Evolutionary conservation across 2,329 filamentous ascomycete genomes (phyloP), one percentile per base, ranked within the genome.

Genomic region (Colletotrichum sp.): DNA sequence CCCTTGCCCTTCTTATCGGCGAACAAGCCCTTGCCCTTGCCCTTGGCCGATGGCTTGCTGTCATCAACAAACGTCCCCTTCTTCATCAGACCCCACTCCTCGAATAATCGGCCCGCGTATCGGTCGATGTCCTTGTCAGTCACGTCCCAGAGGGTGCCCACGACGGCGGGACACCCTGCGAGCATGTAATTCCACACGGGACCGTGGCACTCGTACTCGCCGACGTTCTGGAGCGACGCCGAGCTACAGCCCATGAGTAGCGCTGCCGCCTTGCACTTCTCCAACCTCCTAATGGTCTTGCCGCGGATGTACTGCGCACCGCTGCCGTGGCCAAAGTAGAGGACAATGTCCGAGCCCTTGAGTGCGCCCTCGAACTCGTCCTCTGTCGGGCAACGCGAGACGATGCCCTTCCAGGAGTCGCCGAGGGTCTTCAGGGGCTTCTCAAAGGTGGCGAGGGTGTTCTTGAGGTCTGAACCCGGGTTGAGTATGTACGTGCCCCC

Each of bases 81-180:
- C 2, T 84, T 81, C 69, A 94, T 87, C 8, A 99, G 84, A 0
- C 97, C 97, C 97, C 97, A 99, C 80, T 94, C 90, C 82, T 97
- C 94, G 82, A 98, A 94, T 4, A 94, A 88, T 30, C 90, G 89
- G 39, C 93, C 92, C 0, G 96, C 94, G 83, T 98, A 98, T 21
- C 96, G 94, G 86, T 99, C 98, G 83, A 98, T 98, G 83, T 99
- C 97, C 81, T 95, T 95, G 83, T 99, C 97, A 12, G 97, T 99
- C 66, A 99, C 97, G 84, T 99, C 97, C 97, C 97, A 99, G 48
- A 99, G 88, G 18, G 96, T 98, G 61, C 96, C 97, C 3, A 99
- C 93, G 12, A 99, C 92, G 0, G 96, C 96, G 5, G 95, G 96
- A 79, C 91, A 92, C 2, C 95, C 96, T 0, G 96, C 96, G 79